Evolutionary conservation across 2,329 filamentous ascomycete genomes (phyloP), one percentile per base, ranked within the genome.

Genomic region (Colletotrichum sojae): DNA sequence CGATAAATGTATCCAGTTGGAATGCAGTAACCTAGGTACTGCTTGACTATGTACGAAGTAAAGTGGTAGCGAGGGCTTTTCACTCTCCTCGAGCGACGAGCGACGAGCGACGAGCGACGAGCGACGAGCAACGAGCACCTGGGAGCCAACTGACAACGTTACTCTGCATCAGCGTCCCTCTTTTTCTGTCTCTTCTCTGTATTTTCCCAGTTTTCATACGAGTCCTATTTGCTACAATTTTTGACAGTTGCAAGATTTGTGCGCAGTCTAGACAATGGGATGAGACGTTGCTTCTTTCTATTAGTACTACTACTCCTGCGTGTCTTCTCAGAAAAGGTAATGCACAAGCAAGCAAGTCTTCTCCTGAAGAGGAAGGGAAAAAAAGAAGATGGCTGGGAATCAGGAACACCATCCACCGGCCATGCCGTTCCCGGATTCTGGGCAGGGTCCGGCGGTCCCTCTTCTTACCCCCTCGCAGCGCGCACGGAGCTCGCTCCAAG

Each of bases 301-400:
- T n/a, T n/a, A n/a, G n/a, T n/a, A n/a, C n/a, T n/a, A n/a, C 9
- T 48, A 13, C n/a, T 48, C 2, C 1, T 48, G n/a, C 18, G 39
- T 39, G 10, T 40, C 22, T 25, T 43, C 36, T 22, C n/a, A 25
- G 61, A 4, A n/a, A n/a, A n/a, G n/a, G n/a, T 12, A 15, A 36
- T 36, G 31, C 10, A 36, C 10, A 36, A 36, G 31, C 31, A 10
- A 10, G 31, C 31, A 36, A 36, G 31, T 10, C 31, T 36, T 12
- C 31, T 31, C 8, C 9, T 9, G 31, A 10, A 36, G 6, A 8
- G 27, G 9, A 31, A 8, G 9, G 31, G 8, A 10, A 10, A 22
- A 64, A 64, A 64, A 40, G 61, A 48, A 31, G 43, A 62, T 55
- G 63, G 57, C 58, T 62, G 63, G 57, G 61, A 6, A 62, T 62